A percentile compares a stretch with the other conserved stretches of the same genome.
These are phyloP conservation scores for Botrytis medusae DNA, from an alignment of 2,329 filamentous ascomycete genomes.

Conservation along the genomic window DNA sequence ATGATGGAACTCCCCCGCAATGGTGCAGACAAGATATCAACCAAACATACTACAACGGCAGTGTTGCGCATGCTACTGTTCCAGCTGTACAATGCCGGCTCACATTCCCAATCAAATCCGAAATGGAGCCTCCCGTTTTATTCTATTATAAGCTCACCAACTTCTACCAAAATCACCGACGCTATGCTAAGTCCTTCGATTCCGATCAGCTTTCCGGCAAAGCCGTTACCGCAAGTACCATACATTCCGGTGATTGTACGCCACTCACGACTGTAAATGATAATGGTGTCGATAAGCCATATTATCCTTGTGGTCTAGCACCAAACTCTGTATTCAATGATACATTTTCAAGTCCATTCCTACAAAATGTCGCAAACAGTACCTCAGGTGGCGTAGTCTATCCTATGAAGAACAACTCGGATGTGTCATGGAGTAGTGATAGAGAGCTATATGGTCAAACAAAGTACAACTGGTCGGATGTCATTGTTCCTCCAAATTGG, in stretches of 20 bases:
- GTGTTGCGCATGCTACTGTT: slow-evolving; percentile 32
- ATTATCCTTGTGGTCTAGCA: slow-evolving; percentile 93
- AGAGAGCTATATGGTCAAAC: slow-evolving; percentile 73
- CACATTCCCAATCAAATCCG: slow-evolving; percentile 75
- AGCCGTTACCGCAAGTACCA: slow-evolving; percentile 56
- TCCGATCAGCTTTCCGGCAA: slow-evolving; percentile 78
- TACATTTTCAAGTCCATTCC: slow-evolving; percentile 67
- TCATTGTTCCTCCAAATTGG: slow-evolving; percentile 90
- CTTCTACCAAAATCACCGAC: slow-evolving; percentile 98
- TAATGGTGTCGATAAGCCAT: slow-evolving; percentile 60
- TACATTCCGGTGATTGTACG: slow-evolving; percentile 70
- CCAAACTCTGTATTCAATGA: slow-evolving; percentile 98
- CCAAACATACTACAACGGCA: slow-evolving; percentile 43
- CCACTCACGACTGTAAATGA: slow-evolving; percentile 60
- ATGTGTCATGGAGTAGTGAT: slow-evolving; percentile 87
- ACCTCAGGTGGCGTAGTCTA: slow-evolving; percentile 51
- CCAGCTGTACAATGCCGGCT: slow-evolving; percentile 62
- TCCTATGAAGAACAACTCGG: slow-evolving; percentile 66
- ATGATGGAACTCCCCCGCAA: slow-evolving; percentile 25
- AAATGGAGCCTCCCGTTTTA: slow-evolving; percentile 77
- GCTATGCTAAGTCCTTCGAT: slow-evolving; percentile 90
- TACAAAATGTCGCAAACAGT: slow-evolving; percentile 45
- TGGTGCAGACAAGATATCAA: slow-evolving; percentile 40
- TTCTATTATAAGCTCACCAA: slow-evolving; percentile 96
- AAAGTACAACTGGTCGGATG: slow-evolving; percentile 61